Percentiles rank a stretch among this genome's conserved stretches.
Evolutionary conservation across 2,329 filamentous ascomycete genomes (phyloP).

Genomic region (Exophiala aquamarina): DNA sequence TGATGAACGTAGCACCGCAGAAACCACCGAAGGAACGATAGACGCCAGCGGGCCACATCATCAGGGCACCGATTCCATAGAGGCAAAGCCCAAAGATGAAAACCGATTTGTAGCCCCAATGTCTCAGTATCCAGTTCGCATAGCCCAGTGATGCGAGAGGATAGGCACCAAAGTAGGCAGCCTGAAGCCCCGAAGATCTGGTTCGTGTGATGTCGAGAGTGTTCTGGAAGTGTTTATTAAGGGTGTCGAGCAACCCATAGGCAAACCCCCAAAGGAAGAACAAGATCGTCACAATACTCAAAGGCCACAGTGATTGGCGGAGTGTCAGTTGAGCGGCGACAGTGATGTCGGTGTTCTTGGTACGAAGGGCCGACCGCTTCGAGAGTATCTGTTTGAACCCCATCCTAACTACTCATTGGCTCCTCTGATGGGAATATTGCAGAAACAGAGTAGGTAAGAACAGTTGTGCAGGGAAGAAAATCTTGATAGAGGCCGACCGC

Average conservation of each 20-base stretch:
- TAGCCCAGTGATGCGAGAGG: conserved; percentile 55
- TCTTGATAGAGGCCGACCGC: too few species aligned
- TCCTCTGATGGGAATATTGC: too few species aligned
- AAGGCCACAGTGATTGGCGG: conserved; percentile 42
- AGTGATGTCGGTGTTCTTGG: conserved; percentile 38
- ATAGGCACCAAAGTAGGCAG: conserved; percentile 63
- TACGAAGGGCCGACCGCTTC: conserved; percentile 33
- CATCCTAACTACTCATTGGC: conserved; percentile 30
- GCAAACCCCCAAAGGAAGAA: conserved; percentile 56
- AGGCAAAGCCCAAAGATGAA: conserved; percentile 72
- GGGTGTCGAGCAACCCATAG: conserved; percentile 48
- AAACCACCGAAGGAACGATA: conserved; percentile 72
- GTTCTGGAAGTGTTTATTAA: conserved; percentile 59
- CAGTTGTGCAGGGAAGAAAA: too few species aligned
- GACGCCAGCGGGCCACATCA: conserved; percentile 79
- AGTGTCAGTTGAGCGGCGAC: conserved; percentile 40
- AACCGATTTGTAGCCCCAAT: conserved; percentile 75
- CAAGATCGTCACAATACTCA: conserved; percentile 45
- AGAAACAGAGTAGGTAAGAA: too few species aligned
- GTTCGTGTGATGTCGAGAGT: conserved; percentile 54
- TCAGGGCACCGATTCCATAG: conserved; percentile 71
- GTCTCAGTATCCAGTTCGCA: conserved; percentile 62
- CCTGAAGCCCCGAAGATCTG: conserved; percentile 62
- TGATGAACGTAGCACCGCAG: conserved; percentile 66
- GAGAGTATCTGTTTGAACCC: conserved; percentile 32